Percentiles rank a stretch among this genome's conserved stretches.
These are phyloP conservation scores for Heteromeles arbutifolia DNA, from an alignment of 306 rosid genomes.

Conservation along the genomic window DNA sequence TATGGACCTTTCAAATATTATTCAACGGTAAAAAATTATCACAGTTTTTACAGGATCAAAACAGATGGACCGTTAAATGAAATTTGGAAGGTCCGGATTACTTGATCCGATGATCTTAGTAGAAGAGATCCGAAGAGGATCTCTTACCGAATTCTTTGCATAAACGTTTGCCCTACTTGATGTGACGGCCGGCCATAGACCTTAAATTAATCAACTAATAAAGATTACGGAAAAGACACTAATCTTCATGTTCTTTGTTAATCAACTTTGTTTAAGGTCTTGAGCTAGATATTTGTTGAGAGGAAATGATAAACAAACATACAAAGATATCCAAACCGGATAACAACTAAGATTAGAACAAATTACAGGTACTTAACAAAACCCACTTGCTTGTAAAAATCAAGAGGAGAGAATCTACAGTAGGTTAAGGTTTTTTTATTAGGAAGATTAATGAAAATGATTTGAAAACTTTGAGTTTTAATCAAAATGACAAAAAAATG, in stretches of 20 bases:
- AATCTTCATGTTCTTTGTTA: neutral
- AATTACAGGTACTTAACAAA: neutral
- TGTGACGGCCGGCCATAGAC: slow-evolving; percentile 27
- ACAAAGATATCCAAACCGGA: neutral
- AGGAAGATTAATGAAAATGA: no score
- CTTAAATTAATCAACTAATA: neutral
- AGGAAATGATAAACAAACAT: neutral
- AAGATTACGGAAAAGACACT: neutral
- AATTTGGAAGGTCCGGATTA: no score
- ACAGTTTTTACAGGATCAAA: no score
- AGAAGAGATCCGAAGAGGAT: no score
- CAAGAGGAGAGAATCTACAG: neutral
- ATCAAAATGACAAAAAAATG: no score
- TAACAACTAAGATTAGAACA: neutral
- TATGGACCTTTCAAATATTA: no score
- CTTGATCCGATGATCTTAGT: no score
- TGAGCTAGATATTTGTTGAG: slow-evolving; percentile 14
- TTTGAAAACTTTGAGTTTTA: no score
- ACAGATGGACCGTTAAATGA: no score
- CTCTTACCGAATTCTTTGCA: neutral
- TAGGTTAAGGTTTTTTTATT: no score
- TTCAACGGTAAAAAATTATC: no score
- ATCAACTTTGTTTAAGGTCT: neutral
- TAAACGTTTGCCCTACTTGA: slow-evolving; percentile 5
- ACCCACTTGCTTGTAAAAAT: neutral